phyloP scores from a whole-genome alignment of 495 filamentous ascomycete genomes.

The Neurospora discreta region DNA sequence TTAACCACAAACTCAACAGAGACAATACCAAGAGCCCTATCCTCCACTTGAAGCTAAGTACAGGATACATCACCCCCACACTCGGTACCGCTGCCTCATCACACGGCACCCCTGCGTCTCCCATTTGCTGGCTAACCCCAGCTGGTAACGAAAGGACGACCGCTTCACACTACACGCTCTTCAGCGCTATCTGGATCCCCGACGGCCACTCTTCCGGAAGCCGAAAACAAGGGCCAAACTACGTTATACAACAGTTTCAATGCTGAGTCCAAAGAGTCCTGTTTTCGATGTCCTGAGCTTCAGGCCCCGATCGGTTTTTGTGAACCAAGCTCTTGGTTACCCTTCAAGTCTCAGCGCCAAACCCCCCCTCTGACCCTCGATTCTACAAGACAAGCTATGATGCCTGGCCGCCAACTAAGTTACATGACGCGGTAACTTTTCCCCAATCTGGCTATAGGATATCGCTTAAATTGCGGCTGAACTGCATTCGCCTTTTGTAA shows the following conservation, averaged over 20 bases:
- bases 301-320: background rate
- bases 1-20: background rate
- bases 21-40: background rate
- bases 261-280: background rate
- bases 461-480: background rate
- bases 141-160: background rate
- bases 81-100: background rate
- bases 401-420: background rate
- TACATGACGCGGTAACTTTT: background rate
- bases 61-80: background rate
- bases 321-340: background rate
- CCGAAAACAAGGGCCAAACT: background rate
- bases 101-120: background rate
- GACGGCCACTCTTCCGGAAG: background rate
- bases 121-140: background rate
- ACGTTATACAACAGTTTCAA: background rate
- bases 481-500: background rate
- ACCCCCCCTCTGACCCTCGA: background rate
- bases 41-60: background rate
- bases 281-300: background rate
- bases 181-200: background rate
- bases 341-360: background rate
- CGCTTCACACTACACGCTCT: background rate
- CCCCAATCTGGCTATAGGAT: background rate
- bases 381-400: background rate